Evolutionary conservation across 164 flowering plant species (phyloP).

Genomic region (Houttuynia cordata): DNA sequence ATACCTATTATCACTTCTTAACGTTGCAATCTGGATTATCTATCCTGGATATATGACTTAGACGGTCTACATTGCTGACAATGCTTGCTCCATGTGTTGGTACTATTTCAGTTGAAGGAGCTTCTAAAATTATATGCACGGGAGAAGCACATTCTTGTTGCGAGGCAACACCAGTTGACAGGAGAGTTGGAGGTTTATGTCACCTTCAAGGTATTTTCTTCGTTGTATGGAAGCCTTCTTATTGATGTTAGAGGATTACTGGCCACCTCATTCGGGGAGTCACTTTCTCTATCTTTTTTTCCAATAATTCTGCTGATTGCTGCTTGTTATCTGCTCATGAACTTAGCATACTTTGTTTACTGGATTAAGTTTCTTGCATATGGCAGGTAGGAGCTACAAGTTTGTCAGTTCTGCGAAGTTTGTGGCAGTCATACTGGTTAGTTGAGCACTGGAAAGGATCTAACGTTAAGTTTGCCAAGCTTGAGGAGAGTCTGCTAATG

Average conservation of each 20-base stretch:
- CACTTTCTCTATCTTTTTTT: background rate
- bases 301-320: background rate
- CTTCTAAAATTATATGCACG: slow-evolving; percentile 43
- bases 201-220: slow-evolving; percentile 57
- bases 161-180: slow-evolving; percentile 19
- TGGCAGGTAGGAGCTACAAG: slow-evolving; percentile 71
- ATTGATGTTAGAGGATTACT: background rate
- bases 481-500: slow-evolving; percentile 34
- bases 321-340: no score
- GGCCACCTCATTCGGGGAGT: background rate
- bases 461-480: slow-evolving; percentile 17
- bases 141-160: slow-evolving; percentile 60
- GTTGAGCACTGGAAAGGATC: slow-evolving; percentile 31
- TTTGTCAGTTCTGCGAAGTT: slow-evolving; percentile 47
- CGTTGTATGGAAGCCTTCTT: background rate
- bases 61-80: background rate
- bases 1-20: background rate
- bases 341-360: no score
- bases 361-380: background rate
- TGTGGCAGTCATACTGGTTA: slow-evolving; percentile 83
- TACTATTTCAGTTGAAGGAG: slow-evolving; percentile 33
- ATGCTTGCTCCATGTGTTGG: background rate
- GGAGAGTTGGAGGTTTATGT: slow-evolving; percentile 41
- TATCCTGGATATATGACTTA: background rate
- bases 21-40: background rate